A percentile compares a stretch with the other conserved stretches of the same genome.
phyloP scores from a whole-genome alignment of 495 filamentous ascomycete genomes.

The Bathelium albidoporum region DNA sequence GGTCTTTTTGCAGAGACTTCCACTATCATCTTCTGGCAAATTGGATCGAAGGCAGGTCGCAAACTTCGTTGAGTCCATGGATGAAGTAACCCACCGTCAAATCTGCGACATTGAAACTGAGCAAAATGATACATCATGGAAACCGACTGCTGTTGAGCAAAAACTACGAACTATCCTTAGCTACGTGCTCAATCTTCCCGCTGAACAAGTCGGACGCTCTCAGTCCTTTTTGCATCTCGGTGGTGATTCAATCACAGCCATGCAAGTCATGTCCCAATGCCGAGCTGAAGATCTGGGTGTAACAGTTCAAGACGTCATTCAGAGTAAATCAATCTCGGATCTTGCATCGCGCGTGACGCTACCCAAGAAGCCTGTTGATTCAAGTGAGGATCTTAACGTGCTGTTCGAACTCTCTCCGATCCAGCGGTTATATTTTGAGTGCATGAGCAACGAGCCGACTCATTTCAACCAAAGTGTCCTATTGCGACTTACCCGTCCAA shows the following conservation, averaged over 20 bases:
- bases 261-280: constrained; percentile 20
- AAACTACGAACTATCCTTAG: constrained; percentile 17
- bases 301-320: constrained; percentile 22
- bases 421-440: constrained; percentile 58
- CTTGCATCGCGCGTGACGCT: constrained; percentile 11
- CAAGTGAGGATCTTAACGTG: constrained; percentile 26
- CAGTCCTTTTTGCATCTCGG: constrained; percentile 21
- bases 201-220: constrained; percentile 13
- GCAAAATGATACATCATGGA: not conserved
- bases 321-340: constrained; percentile 15
- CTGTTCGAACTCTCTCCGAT: constrained; percentile 60
- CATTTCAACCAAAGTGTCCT: constrained; percentile 67
- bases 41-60: constrained; percentile 16
- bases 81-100: constrained; percentile 10
- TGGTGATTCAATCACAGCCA: constrained; percentile 23
- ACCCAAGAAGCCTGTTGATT: constrained; percentile 6
- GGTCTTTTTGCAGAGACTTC: constrained; percentile 13
- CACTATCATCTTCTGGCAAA: constrained; percentile 21
- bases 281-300: constrained; percentile 15
- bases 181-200: constrained; percentile 15
- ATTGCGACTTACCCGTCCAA: constrained; percentile 42
- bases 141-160: constrained; percentile 12
- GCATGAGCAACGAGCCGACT: constrained; percentile 44
- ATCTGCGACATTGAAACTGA: constrained; percentile 9
- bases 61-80: constrained; percentile 18